phyloP scores from a whole-genome alignment of 805 yeast species.

The Kazachstania psychrophila region DNA sequence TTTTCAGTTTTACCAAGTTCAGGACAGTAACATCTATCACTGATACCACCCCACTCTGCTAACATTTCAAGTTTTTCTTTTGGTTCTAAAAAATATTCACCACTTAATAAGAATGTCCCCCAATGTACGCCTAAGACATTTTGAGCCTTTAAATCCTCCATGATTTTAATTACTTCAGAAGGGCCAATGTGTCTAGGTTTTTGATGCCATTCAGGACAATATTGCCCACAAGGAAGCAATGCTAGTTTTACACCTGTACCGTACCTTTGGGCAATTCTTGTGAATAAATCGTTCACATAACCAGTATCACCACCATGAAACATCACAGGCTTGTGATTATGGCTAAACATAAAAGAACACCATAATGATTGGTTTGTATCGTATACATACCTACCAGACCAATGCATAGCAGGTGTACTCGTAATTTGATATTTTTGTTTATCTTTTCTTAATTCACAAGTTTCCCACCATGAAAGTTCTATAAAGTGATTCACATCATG shows the following conservation, averaged over 20 bases:
- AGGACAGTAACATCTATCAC: slow-evolving; percentile 46
- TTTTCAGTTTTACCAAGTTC: slow-evolving; percentile 66
- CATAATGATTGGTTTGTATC: slow-evolving; percentile 79
- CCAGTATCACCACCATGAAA: slow-evolving; percentile 97
- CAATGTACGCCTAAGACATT: slow-evolving; percentile 85
- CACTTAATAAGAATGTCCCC: slow-evolving; percentile 89
- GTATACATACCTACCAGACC: slow-evolving; percentile 81
- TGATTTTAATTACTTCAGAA: slow-evolving; percentile 59
- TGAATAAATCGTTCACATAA: slow-evolving; percentile 64
- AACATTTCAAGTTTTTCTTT: slow-evolving; percentile 45
- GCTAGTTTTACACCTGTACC: slow-evolving; percentile 56
- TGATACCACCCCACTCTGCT: slow-evolving; percentile 33
- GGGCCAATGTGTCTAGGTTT: slow-evolving; percentile 84
- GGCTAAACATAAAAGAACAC: slow-evolving; percentile 74
- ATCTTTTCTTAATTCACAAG: slow-evolving; percentile 34
- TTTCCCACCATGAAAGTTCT: slow-evolving; percentile 94
- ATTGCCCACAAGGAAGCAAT: slow-evolving; percentile 88
- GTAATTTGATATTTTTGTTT: slow-evolving; percentile 62
- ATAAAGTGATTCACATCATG: slow-evolving; percentile 52
- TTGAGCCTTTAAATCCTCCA: slow-evolving; percentile 49
- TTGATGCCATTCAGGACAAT: slow-evolving; percentile 92
- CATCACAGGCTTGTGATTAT: slow-evolving; percentile 58
- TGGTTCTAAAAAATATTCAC: slow-evolving; percentile 84
- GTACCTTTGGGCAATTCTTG: slow-evolving; percentile 50
- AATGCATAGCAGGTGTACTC: slow-evolving; percentile 92